Evolutionary conservation across 108 stramenopile species (phyloP).

Genomic region (Pseudonitzschia delicatissima): DNA sequence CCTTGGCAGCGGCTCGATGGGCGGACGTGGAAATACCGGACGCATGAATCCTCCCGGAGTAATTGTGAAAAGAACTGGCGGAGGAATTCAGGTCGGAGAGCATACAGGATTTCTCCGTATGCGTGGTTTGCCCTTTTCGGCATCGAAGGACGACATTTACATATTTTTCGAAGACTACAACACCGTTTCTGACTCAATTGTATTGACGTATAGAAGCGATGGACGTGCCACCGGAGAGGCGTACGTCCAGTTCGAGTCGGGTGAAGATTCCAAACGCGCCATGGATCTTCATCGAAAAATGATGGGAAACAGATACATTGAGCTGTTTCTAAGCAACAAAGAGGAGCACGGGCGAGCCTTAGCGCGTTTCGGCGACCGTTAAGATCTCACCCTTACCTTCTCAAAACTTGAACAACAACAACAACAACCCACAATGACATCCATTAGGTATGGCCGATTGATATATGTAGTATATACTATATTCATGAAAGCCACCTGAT

Average conservation of each 20-base stretch:
- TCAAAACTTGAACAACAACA: not conserved
- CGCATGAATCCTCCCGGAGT: constrained; percentile 26
- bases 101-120: constrained; percentile 91
- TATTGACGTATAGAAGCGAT: constrained; percentile 88
- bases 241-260: constrained; percentile 80
- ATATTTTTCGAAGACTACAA: constrained; percentile 87
- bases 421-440: not conserved
- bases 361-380: constrained; percentile 70
- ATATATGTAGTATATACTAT: no score
- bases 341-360: constrained; percentile 86
- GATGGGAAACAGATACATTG: constrained; percentile 92
- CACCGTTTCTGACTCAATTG: constrained; percentile 75
- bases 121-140: constrained; percentile 91
- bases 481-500: not conserved
- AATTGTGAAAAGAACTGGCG: constrained; percentile 55
- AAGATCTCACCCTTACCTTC: constrained; percentile 15
- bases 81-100: constrained; percentile 83
- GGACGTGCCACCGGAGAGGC: constrained; percentile 93
- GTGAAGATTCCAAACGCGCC: constrained; percentile 78
- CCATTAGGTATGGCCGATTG: not conserved
- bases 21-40: constrained; percentile 32
- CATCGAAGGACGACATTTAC: constrained; percentile 84
- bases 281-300: constrained; percentile 85
- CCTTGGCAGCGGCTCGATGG: constrained; percentile 27
- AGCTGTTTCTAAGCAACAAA: constrained; percentile 93